A percentile compares a stretch with the other conserved stretches of the same genome.
phyloP scores from a whole-genome alignment of 1,139 yeast species.

The Saccharomyces hybrid region DNA sequence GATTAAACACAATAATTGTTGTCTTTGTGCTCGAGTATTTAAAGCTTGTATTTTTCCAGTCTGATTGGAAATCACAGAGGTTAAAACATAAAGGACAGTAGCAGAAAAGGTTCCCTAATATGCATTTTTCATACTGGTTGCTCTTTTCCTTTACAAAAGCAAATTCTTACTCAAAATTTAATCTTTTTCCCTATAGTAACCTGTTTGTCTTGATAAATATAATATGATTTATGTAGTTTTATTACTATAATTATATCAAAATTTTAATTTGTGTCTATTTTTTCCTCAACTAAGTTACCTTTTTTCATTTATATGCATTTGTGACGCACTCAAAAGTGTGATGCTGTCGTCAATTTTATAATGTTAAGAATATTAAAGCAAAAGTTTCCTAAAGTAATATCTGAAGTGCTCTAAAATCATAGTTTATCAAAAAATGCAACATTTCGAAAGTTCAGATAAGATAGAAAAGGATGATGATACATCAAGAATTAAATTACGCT shows the following conservation, averaged over 20 bases:
- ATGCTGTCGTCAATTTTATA: neutral
- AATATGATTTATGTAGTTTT: no score
- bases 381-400: neutral
- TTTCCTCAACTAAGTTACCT: neutral
- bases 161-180: no score
- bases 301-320: neutral
- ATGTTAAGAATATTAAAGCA: neutral
- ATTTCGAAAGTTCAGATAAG: neutral
- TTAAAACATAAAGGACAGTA: no score
- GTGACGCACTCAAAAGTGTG: neutral
- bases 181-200: no score
- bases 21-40: no score
- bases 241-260: neutral
- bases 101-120: no score
- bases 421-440: neutral
- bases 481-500: neutral
- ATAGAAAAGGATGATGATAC: neutral
- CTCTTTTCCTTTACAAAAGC: no score
- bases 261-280: neutral
- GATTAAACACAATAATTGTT: no score
- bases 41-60: no score
- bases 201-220: no score
- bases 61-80: no score
- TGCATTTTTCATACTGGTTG: no score
- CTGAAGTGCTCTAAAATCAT: neutral